Percentiles rank a stretch among this genome's conserved stretches.
Evolutionary conservation across 1,284 basidiomycete species (phyloP).

Genomic region (Moesziomyces sp.): DNA sequence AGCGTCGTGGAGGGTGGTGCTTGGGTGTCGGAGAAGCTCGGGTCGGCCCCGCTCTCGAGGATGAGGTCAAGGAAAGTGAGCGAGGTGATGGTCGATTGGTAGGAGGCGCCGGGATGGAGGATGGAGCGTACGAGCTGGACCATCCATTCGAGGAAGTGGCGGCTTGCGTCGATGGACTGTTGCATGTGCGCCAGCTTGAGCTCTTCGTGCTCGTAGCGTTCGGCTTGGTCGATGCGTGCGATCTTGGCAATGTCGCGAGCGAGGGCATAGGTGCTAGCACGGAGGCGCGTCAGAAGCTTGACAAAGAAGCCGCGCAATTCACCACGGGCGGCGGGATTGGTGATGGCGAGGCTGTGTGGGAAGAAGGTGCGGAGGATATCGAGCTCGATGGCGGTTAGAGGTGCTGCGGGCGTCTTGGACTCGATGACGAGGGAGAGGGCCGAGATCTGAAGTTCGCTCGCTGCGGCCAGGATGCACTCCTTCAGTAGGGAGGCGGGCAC

Average conservation of each 20-base stretch:
- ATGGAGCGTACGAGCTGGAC: conserved; percentile 32
- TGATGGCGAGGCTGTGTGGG: conserved; percentile 44
- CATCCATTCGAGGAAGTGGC: conserved; percentile 40
- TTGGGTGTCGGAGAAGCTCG: conserved; percentile 24
- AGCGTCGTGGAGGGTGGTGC: conserved; percentile 16
- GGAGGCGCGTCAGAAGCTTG: conserved; percentile 58
- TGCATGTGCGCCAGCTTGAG: conserved; percentile 30
- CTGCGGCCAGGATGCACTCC: conserved; percentile 47
- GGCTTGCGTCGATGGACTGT: conserved; percentile 24
- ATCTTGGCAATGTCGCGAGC: conserved; percentile 38
- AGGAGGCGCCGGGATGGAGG: conserved; percentile 62
- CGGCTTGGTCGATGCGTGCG: conserved; percentile 34
- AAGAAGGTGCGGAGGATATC: conserved; percentile 49
- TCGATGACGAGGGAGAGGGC: conserved; percentile 54
- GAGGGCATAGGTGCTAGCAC: conserved; percentile 52
- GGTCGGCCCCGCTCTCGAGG: conserved; percentile 48
- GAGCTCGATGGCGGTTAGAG: conserved; percentile 39
- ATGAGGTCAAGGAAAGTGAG: conserved; percentile 57
- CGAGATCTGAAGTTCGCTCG: conserved; percentile 53
- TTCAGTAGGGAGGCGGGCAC: conserved; percentile 41
- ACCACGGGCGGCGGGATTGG: conserved; percentile 53
- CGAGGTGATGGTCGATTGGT: conserved; percentile 52
- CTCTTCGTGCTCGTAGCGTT: conserved; percentile 33
- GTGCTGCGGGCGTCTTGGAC: conserved; percentile 51
- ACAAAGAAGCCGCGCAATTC: conserved; percentile 56